Conservation (phyloP, 768 basidiomycete genomes). For the Mycena latifolia region DNA sequence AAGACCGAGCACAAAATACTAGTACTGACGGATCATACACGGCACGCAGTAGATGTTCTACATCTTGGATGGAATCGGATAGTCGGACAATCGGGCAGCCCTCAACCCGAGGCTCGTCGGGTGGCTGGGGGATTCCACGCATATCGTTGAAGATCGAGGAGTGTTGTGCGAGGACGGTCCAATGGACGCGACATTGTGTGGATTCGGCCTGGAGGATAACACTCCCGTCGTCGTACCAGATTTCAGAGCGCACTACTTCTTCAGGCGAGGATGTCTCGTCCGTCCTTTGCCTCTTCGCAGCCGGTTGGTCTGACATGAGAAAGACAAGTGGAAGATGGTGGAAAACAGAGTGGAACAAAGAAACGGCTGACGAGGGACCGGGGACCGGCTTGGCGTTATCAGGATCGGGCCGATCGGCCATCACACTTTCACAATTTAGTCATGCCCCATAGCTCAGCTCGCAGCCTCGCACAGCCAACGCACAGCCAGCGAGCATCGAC, state of each 20-base stretch:
- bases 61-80: constrained; percentile 40
- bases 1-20: too few species aligned
- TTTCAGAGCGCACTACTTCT: constrained; percentile 8
- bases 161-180: constrained; percentile 24
- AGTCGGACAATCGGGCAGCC: constrained; percentile 36
- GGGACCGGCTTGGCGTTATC: too few species aligned
- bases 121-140: constrained; percentile 29
- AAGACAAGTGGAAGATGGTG: too few species aligned
- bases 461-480: too few species aligned
- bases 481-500: too few species aligned
- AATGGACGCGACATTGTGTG: constrained; percentile 6
- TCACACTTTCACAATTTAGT: too few species aligned
- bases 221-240: constrained; percentile 27
- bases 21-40: constrained; percentile 16
- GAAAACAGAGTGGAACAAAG: too few species aligned
- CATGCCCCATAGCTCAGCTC: too few species aligned
- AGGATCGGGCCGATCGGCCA: too few species aligned
- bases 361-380: too few species aligned
- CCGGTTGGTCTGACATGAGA: too few species aligned
- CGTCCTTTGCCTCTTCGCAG: not conserved
- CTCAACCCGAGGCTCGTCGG: constrained; percentile 23
- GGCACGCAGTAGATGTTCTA: constrained; percentile 11
- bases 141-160: constrained; percentile 37
- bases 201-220: constrained; percentile 23
- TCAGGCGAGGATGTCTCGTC: not conserved